Base-by-base conservation (phyloP, 257 asterid species). In the Cruciata laevipes region DNA sequence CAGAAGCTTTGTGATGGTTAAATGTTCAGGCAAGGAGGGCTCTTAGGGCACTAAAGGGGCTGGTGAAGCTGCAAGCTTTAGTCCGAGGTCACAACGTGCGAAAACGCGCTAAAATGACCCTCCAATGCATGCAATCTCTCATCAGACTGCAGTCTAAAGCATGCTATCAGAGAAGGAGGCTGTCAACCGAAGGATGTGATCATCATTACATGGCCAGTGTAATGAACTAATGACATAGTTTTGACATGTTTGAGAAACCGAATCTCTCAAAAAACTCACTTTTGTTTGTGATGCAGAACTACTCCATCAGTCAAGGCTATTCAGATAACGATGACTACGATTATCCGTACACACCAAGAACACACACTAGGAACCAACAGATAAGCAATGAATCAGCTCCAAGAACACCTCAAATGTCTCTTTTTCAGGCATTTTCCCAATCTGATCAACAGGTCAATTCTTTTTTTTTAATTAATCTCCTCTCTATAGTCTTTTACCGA, bases 11-110 rank as follows among this genome's bases (percentile, higher is more conserved):
- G n/a, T 20, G 40, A 30, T 53, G 60, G 12, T 0, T 57, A 14
- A 14, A 32, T 31, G 44, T 27, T 73, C 63, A 93, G 99, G 96
- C 97, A 61, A 88, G 96, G 73, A 83, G 83, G 68, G 99, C 99
- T 27, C 82, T 86, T 13, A 31, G 77, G 67, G 97, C 95, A 1
- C 76, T 93, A 42, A 85, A 80, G 76, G 99, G 99, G 0, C 71
- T 93, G 1, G 99, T 93, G 51, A 85, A 81, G 76, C 80, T 93
- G 67, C 97, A 93, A 83, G 97, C 97, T 3, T 57, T 93, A 9
- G 78, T 88, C 74, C 79, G 99, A 71, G 99, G 96, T 3, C 83
- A 86, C 66, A 85, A 77, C 18, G 96, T 88, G 2, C 83, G 99
- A 8, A 88, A 76, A 74, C 82, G 91, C 67, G 90, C 99, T 9